These are phyloP conservation scores for Trichophyton schoenleinii DNA, from an alignment of 2,329 filamentous ascomycete species.

Conservation along the genomic window DNA sequence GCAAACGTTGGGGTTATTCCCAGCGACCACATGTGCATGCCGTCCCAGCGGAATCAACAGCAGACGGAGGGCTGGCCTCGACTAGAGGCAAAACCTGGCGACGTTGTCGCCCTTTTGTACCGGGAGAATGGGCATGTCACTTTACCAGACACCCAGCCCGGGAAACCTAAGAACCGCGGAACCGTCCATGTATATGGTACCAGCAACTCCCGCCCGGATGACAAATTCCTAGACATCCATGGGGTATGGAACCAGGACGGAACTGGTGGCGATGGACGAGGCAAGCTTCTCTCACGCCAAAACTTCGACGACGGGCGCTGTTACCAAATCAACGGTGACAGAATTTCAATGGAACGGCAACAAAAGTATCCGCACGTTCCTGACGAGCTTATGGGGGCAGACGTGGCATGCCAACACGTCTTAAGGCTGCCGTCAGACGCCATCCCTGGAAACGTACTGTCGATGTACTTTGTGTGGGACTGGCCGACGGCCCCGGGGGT, in stretches of 20 bases:
- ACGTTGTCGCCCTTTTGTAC: slow-evolving; percentile 54
- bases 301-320: slow-evolving; percentile 87
- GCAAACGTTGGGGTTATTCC: slow-evolving; percentile 38
- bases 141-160: slow-evolving; percentile 41
- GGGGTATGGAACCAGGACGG: slow-evolving; percentile 67
- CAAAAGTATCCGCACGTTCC: slow-evolving; percentile 40
- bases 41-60: slow-evolving; percentile 47
- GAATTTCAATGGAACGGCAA: slow-evolving; percentile 49
- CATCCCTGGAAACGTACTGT: slow-evolving; percentile 53
- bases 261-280: slow-evolving; percentile 65
- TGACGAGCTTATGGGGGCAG: slow-evolving; percentile 42
- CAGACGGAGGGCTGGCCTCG: slow-evolving; percentile 49
- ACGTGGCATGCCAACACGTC: slow-evolving; percentile 70
- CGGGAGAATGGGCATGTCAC: slow-evolving; percentile 68
- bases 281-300: slow-evolving; percentile 60
- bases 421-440: slow-evolving; percentile 59
- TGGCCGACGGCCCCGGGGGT: slow-evolving; percentile 52
- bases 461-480: slow-evolving; percentile 94
- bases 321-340: slow-evolving; percentile 58
- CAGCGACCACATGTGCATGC: slow-evolving; percentile 50
- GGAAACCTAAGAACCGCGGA: slow-evolving; percentile 54
- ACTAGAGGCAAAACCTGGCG: slow-evolving; percentile 48
- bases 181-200: slow-evolving; percentile 68
- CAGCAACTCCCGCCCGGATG: slow-evolving; percentile 43
- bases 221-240: slow-evolving; percentile 54